These are phyloP conservation scores for Teunomyces panamensis DNA, from an alignment of 805 yeast species.

Conservation along the genomic window DNA sequence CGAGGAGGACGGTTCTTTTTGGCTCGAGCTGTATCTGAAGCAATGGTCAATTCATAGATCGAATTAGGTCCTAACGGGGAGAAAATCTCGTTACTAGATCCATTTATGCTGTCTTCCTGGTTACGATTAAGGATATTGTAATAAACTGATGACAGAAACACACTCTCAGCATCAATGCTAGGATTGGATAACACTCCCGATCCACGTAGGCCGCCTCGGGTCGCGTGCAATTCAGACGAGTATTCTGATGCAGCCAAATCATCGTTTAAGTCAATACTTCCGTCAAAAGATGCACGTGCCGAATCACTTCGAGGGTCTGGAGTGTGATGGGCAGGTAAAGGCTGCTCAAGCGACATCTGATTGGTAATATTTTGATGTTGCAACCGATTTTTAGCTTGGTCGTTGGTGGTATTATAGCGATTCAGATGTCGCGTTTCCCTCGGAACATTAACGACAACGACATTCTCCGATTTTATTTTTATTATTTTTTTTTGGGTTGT, in stretches of 20 bases:
- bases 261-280: conserved; percentile 29
- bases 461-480: neutral
- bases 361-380: neutral
- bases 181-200: conserved; percentile 18
- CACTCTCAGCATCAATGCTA: conserved; percentile 31
- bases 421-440: neutral
- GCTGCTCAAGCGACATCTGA: conserved; percentile 1
- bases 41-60: conserved; percentile 70
- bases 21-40: conserved; percentile 45
- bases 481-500: neutral
- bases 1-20: conserved; percentile 33
- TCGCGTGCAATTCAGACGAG: conserved; percentile 15
- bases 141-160: conserved; percentile 26
- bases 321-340: neutral
- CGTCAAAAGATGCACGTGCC: conserved; percentile 18
- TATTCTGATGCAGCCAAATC: conserved; percentile 31
- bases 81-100: conserved; percentile 20
- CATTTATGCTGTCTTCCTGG: conserved; percentile 11
- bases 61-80: conserved; percentile 73
- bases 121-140: conserved; percentile 19
- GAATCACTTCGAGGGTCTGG: neutral
- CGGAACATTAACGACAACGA: neutral
- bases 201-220: conserved; percentile 4
- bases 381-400: neutral
- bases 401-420: neutral